phyloP scores from a whole-genome alignment of 768 basidiomycete species.

The Trametopsis cervina region DNA sequence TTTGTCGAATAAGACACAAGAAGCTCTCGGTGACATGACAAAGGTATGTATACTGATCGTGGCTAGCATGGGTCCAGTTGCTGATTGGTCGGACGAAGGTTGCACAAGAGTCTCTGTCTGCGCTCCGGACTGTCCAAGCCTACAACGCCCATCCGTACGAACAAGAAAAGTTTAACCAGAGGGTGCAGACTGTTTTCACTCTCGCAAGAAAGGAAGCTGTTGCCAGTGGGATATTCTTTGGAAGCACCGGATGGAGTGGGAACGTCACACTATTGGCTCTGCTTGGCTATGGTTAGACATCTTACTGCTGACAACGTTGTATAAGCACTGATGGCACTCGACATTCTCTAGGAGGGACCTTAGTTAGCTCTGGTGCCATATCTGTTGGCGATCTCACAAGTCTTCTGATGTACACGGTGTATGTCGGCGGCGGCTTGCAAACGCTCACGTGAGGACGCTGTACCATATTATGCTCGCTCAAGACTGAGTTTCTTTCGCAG shows the following conservation, averaged over 20 bases:
- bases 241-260: constrained; percentile 86
- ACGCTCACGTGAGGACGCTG: constrained; percentile 59
- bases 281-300: constrained; percentile 72
- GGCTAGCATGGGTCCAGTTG: neutral
- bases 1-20: constrained; percentile 87
- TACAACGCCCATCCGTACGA: constrained; percentile 83
- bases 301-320: neutral
- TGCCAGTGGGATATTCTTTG: constrained; percentile 91
- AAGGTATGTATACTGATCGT: constrained; percentile 33
- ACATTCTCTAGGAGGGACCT: constrained; percentile 61
- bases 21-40: constrained; percentile 94
- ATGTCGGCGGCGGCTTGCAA: constrained; percentile 74
- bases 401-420: constrained; percentile 85
- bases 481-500: constrained; percentile 15
- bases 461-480: neutral
- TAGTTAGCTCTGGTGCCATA: constrained; percentile 84
- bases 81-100: constrained; percentile 35
- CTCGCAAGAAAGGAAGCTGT: constrained; percentile 83
- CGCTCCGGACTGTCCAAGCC: constrained; percentile 84
- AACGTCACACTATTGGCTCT: constrained; percentile 86
- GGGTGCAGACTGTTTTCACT: constrained; percentile 55
- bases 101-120: constrained; percentile 85
- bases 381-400: constrained; percentile 90
- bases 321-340: neutral
- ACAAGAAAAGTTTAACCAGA: constrained; percentile 64